Evolutionary conservation across 208 protist genomes (phyloP).

Genomic region (Phytomonas francai): DNA sequence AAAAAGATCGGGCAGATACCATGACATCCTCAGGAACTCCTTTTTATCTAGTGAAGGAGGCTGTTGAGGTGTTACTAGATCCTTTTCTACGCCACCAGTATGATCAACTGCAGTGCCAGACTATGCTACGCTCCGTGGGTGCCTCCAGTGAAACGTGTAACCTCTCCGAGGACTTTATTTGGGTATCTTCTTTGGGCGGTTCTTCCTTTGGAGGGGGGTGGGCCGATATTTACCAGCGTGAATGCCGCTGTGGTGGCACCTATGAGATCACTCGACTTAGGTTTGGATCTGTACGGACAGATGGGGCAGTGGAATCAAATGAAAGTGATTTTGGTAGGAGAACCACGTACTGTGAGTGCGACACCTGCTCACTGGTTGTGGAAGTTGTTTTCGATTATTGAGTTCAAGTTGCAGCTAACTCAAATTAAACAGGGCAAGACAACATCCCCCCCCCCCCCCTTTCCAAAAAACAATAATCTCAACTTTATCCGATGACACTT

Average conservation of each 20-base stretch:
- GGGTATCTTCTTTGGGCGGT: slow-evolving; percentile 10
- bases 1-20: not conserved
- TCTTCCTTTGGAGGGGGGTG: slow-evolving; percentile 3
- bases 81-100: slow-evolving; percentile 38
- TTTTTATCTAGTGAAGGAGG: slow-evolving; percentile 64
- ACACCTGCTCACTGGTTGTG: slow-evolving; percentile 76
- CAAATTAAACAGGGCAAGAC: not conserved
- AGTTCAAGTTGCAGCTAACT: not conserved
- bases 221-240: slow-evolving; percentile 37
- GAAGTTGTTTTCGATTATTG: slow-evolving; percentile 22
- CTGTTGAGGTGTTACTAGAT: slow-evolving; percentile 60
- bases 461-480: not conserved
- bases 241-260: slow-evolving; percentile 71
- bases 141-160: slow-evolving; percentile 49
- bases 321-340: not conserved
- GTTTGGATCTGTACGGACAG: slow-evolving; percentile 1
- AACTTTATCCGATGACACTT: not conserved
- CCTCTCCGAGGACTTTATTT: slow-evolving; percentile 47
- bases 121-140: slow-evolving; percentile 30
- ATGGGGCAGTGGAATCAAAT: not conserved
- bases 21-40: not conserved
- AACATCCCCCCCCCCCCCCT: too few relatives aligned
- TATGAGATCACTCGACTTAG: slow-evolving; percentile 52
- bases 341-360: slow-evolving; percentile 44
- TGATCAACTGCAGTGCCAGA: slow-evolving; percentile 30